These are phyloP conservation scores for Knoxdaviesia proteae DNA, from an alignment of 2,329 filamentous ascomycete genomes.

Conservation along the genomic window DNA sequence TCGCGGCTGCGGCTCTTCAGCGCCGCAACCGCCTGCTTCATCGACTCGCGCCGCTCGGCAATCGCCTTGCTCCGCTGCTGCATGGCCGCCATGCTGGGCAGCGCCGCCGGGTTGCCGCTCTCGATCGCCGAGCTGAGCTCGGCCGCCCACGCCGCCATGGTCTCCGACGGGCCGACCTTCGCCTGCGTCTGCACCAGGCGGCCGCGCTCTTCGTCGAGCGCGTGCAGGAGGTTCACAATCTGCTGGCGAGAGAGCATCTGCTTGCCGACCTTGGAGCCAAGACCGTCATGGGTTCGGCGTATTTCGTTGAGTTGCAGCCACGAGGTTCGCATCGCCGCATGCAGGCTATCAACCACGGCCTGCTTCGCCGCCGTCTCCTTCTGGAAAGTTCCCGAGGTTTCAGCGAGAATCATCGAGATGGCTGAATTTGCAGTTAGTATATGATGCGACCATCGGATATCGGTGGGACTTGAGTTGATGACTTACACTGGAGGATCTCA, in stretches of 20 bases:
- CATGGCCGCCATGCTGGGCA: constrained; percentile 41
- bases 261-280: constrained; percentile 44
- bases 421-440: constrained; percentile 28
- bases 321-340: constrained; percentile 59
- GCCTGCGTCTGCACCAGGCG: constrained; percentile 16
- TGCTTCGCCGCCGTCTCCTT: constrained; percentile 69
- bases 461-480: neutral
- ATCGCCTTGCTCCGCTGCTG: constrained; percentile 52
- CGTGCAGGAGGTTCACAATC: constrained; percentile 57
- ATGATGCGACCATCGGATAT: neutral
- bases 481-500: constrained; percentile 61
- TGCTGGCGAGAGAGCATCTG: constrained; percentile 48
- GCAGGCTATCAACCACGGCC: constrained; percentile 60
- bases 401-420: constrained; percentile 62
- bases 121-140: constrained; percentile 28
- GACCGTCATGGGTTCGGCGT: constrained; percentile 47
- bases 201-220: constrained; percentile 48
- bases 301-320: constrained; percentile 63
- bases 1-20: constrained; percentile 66
- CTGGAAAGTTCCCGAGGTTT: constrained; percentile 62
- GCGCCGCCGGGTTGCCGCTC: constrained; percentile 16
- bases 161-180: constrained; percentile 17
- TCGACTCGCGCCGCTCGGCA: constrained; percentile 41
- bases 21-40: constrained; percentile 44
- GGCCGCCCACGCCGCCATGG: constrained; percentile 30